These are phyloP conservation scores for Rhexocercosporidium sp. DNA, from an alignment of 2,329 filamentous ascomycete species.

Conservation along the genomic window DNA sequence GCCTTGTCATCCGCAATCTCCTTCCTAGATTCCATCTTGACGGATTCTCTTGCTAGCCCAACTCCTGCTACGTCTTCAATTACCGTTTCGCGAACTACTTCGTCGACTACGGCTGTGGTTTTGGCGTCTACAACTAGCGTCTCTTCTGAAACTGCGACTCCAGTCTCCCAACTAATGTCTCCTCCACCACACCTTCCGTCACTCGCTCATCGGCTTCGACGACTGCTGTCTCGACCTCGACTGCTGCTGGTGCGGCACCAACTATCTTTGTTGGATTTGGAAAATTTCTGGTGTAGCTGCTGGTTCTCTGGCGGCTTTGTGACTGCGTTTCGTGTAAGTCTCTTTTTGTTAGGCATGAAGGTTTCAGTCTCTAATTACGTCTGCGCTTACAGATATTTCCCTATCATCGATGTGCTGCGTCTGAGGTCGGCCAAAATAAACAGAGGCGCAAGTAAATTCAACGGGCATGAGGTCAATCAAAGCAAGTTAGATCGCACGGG, in stretches of 20 bases:
- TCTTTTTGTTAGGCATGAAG: not conserved
- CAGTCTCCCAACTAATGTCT: not conserved
- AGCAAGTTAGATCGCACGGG: not conserved
- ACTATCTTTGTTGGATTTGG: not conserved
- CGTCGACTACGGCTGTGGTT: not conserved
- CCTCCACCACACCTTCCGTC: not conserved
- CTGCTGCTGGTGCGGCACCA: slow-evolving; percentile 6
- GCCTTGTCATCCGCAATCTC: not conserved
- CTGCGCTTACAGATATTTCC: not conserved
- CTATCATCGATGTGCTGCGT: not conserved
- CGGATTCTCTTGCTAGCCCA: not conserved
- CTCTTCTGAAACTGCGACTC: not conserved
- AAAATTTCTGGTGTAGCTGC: slow-evolving; percentile 7
- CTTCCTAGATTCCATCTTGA: not conserved
- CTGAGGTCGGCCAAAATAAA: not conserved
- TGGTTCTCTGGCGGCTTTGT: not conserved
- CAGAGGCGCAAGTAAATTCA: not conserved
- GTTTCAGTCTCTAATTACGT: not conserved
- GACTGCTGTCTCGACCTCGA: not conserved
- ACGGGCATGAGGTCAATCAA: not conserved
- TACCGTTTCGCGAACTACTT: not conserved
- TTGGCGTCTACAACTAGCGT: not conserved
- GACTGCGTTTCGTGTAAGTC: not conserved
- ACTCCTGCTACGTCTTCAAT: not conserved
- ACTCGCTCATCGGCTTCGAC: not conserved